Percentiles rank a stretch among this genome's conserved stretches.
Evolutionary conservation across 2,329 filamentous ascomycete genomes (phyloP).

Genomic region (Fusarium cyanostomum): DNA sequence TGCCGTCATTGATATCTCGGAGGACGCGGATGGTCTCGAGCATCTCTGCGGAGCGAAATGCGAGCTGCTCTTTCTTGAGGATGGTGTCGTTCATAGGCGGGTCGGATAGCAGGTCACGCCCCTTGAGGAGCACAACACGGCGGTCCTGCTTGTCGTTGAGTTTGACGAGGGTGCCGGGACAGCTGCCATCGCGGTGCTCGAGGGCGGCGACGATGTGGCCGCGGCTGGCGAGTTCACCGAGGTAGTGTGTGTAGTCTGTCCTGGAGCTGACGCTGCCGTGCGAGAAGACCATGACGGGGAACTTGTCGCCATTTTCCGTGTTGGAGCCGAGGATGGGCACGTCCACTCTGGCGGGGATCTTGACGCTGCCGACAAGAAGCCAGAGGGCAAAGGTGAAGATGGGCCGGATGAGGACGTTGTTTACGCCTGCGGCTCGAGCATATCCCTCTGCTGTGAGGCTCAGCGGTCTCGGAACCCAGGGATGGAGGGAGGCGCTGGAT

Average conservation of each 20-base stretch:
- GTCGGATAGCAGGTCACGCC: constrained; percentile 46
- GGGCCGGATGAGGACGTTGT: constrained; percentile 54
- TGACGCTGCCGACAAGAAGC: constrained; percentile 54
- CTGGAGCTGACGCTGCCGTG: constrained; percentile 61
- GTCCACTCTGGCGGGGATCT: constrained; percentile 59
- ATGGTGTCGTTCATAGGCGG: constrained; percentile 48
- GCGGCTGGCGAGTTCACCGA: constrained; percentile 60
- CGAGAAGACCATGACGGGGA: constrained; percentile 61
- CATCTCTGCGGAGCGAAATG: constrained; percentile 62
- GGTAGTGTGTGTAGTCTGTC: constrained; percentile 62
- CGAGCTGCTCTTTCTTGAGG: constrained; percentile 58
- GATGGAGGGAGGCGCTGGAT: constrained; percentile 47
- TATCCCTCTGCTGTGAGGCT: constrained; percentile 57
- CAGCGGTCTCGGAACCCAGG: constrained; percentile 57
- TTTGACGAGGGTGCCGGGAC: constrained; percentile 55
- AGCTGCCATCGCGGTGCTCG: constrained; percentile 63
- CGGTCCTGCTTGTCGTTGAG: constrained; percentile 44
- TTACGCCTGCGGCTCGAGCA: constrained; percentile 55
- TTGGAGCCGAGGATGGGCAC: constrained; percentile 50
- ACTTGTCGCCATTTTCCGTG: constrained; percentile 37
- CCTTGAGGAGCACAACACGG: constrained; percentile 48
- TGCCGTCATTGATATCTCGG: constrained; percentile 51
- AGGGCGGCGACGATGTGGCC: constrained; percentile 60
- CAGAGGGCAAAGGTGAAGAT: constrained; percentile 56
- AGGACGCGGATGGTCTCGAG: constrained; percentile 55